Conservation (phyloP, 1,139 yeast species). For the Geotrichum fermentans region DNA sequence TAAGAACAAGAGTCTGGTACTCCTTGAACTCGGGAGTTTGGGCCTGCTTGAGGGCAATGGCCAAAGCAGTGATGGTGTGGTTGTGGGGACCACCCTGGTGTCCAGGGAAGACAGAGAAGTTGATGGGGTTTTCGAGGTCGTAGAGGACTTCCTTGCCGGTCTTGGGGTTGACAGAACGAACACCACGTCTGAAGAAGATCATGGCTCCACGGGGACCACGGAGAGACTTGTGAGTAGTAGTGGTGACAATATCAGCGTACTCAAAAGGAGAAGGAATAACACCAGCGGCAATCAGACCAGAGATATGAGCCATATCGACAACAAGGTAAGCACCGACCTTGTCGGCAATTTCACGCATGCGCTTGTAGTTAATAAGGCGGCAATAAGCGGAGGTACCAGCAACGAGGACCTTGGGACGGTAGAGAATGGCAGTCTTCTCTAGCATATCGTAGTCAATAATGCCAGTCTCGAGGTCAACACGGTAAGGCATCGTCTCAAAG, state of each 20-base stretch:
- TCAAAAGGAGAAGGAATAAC: constrained; percentile 92
- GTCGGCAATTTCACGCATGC: constrained; percentile 86
- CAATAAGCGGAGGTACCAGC: constrained; percentile 98
- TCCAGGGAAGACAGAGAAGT: constrained; percentile 96
- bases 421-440: constrained; percentile 75
- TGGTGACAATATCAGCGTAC: constrained; percentile 91
- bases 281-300: constrained; percentile 90
- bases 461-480: constrained; percentile 80
- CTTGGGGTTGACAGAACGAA: constrained; percentile 69
- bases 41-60: constrained; percentile 91
- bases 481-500: constrained; percentile 96
- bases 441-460: constrained; percentile 85
- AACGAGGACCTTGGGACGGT: constrained; percentile 90
- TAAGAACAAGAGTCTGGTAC: constrained; percentile 77
- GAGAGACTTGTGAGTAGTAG: constrained; percentile 93
- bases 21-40: constrained; percentile 76
- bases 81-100: constrained; percentile 99
- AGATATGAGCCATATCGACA: constrained; percentile 95
- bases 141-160: constrained; percentile 83
- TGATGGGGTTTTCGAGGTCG: constrained; percentile 84
- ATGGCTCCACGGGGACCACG: constrained; percentile 99
- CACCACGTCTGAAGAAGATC: constrained; percentile 93
- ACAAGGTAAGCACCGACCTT: constrained; percentile 88
- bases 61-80: constrained; percentile 92
- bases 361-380: constrained; percentile 81